Evolutionary conservation across 805 yeast genomes (phyloP).

Genomic region (Candida anglica): DNA sequence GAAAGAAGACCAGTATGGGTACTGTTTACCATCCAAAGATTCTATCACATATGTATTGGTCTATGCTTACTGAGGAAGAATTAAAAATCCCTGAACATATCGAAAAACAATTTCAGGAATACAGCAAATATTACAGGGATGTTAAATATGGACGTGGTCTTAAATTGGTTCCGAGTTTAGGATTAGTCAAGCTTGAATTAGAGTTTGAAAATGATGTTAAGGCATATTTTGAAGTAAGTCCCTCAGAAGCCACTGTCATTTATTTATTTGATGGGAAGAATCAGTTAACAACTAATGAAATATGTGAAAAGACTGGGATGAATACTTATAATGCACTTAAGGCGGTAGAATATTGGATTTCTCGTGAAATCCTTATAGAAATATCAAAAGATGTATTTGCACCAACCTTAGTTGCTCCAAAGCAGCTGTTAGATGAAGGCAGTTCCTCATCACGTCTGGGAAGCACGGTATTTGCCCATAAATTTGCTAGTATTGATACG

Average conservation of each 20-base stretch:
- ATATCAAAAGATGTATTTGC: constrained; percentile 27
- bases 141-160: constrained; percentile 58
- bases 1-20: constrained; percentile 12
- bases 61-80: constrained; percentile 41
- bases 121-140: constrained; percentile 37
- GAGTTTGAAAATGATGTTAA: constrained; percentile 14
- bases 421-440: too few relatives aligned
- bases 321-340: constrained; percentile 30
- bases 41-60: constrained; percentile 83
- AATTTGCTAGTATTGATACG: constrained; percentile 2
- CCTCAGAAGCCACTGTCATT: constrained; percentile 68
- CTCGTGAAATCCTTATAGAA: constrained; percentile 48
- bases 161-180: constrained; percentile 53
- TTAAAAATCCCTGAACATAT: constrained; percentile 49
- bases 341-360: constrained; percentile 56
- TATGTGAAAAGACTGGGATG: constrained; percentile 39
- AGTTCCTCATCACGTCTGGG: too few relatives aligned
- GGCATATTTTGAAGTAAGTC: constrained; percentile 48
- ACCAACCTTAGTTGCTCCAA: constrained; percentile 21
- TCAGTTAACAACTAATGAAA: constrained; percentile 26
- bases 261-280: constrained; percentile 38
- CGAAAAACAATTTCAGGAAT: constrained; percentile 37
- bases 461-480: too few relatives aligned
- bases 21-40: constrained; percentile 50
- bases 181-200: constrained; percentile 59